Evolutionary conservation across 73 alveolate genomes (phyloP), one percentile per base, ranked within the genome.

Genomic region (Paramecium caudatum): DNA sequence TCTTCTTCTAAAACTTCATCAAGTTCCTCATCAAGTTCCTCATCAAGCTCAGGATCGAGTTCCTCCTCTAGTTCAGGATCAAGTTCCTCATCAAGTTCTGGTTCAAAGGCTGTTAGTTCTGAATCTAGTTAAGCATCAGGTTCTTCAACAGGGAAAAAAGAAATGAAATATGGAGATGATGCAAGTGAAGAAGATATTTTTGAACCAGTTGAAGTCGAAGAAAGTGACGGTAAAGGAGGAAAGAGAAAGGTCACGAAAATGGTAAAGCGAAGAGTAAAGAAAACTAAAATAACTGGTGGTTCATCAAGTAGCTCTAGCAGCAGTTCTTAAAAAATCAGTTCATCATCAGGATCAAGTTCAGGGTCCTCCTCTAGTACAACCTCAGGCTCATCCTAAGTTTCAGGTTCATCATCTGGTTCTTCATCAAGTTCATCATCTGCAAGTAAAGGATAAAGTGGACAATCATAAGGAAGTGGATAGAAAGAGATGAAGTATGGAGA

Each of bases 351-450:
- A 3, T 5, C 5, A 39, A 39, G 9, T 39, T n/a, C n/a, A n/a
- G n/a, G n/a, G n/a, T n/a, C n/a, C n/a, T n/a, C n/a, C n/a, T n/a
- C n/a, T 39, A 39, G 48, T 39, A 5, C 48, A 39, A 9, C 5
- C n/a, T 39, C 9, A 39, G 48, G 48, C 9, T 9, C 5, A 39
- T 5, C 48, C 23, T 16, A 10, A 55, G 74, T 50, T 17, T 50
- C 74, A 3, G 15, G 5, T 48, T 19, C 16, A n/a, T 5, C 68
- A 9, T 3, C 68, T 48, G 68, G 74, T 50, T 23, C 43, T 50
- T 50, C 74, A 50, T 50, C 74, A 50, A 50, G 74, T 50, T 50
- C 74, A 50, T 50, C 74, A 50, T 5, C 34, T n/a, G 17, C 70
- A 7, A 49, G 3, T 15, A n/a, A n/a, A n/a, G n/a, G n/a, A n/a